Evolutionary conservation across 495 filamentous ascomycete species (phyloP), one percentile per base, ranked within the genome.

Genomic region (Beverwykella pulmonaria): DNA sequence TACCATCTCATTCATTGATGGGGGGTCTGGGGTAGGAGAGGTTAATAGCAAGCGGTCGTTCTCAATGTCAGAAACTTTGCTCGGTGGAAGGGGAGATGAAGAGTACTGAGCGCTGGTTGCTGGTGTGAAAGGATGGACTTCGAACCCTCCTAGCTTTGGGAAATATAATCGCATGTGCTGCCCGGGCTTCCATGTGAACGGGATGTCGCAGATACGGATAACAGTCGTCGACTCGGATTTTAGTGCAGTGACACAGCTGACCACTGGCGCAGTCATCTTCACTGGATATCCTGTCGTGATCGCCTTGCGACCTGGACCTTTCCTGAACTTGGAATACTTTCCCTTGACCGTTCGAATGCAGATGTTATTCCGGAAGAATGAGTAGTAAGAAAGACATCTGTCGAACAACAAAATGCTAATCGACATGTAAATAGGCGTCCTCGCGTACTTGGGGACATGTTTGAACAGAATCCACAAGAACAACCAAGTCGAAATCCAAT

Each of bases 121-220:
- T 0, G 65, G 65, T 23, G 74, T 75, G 58, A 75, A 75, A 1
- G 74, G 74, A 36, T 75, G 74, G 3, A 66, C 10, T 56, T 73
- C 74, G 0, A 74, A 50, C 0, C 61, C 53, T 0, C 71, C 54
- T 19, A 75, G 41, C 25, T 59, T 41, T 14, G 74, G 74, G 0
- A 75, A 52, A 15, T 56, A 59, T 8, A 74, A 22, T 27, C 68
- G 63, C 1, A 63, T 49, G 34, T 75, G 72, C 50, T 75, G 74
- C 5, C 74, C 74, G 1, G 74, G 63, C 53, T 30, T 58, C 74
- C 74, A 75, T 23, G 1, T 17, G 41, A 75, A 68, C 25, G 58
- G 65, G 1, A 68, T 26, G 27, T 68, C 20, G 36, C 55, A 53
- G 17, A 66, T 48, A 23, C 65, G 60, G 19, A 62, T 55, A 9